Evolutionary conservation across 352 stramenopile species (phyloP).

Genomic region (Achlya hypogyna): DNA sequence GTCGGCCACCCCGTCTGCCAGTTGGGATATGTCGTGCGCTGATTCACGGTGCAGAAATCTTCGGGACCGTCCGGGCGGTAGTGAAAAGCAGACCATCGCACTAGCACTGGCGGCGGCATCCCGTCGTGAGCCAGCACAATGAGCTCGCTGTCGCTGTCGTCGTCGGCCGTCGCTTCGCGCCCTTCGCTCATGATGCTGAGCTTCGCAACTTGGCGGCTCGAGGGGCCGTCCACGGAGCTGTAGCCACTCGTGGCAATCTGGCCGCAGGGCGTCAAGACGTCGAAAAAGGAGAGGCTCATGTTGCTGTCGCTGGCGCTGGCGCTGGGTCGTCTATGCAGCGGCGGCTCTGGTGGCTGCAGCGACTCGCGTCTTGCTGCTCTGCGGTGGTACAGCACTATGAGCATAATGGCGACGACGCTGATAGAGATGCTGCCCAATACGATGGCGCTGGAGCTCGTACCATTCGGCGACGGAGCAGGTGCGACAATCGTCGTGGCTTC

Average conservation of each 20-base stretch:
- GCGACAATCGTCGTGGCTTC: no score
- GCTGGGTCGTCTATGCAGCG: not conserved
- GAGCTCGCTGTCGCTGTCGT: not conserved
- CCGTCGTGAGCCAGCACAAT: not conserved
- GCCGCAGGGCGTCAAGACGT: not conserved
- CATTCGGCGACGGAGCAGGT: no score
- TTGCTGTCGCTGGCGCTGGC: not conserved
- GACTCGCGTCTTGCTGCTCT: not conserved
- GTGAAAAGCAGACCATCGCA: not conserved
- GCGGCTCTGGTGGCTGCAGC: not conserved
- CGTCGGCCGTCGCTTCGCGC: not conserved
- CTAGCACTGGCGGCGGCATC: not conserved
- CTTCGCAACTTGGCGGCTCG: not conserved
- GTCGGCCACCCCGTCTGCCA: no score
- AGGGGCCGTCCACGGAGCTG: not conserved
- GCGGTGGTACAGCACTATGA: no score
- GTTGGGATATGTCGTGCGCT: not conserved
- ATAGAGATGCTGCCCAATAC: no score
- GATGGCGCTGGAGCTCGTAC: no score
- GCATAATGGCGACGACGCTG: no score
- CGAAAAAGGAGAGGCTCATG: not conserved
- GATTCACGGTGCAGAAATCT: not conserved
- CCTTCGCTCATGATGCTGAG: not conserved
- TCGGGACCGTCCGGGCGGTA: not conserved
- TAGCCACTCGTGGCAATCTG: not conserved